phyloP scores from a whole-genome alignment of 305 asterid genomes.

The Fraxinus albicans region DNA sequence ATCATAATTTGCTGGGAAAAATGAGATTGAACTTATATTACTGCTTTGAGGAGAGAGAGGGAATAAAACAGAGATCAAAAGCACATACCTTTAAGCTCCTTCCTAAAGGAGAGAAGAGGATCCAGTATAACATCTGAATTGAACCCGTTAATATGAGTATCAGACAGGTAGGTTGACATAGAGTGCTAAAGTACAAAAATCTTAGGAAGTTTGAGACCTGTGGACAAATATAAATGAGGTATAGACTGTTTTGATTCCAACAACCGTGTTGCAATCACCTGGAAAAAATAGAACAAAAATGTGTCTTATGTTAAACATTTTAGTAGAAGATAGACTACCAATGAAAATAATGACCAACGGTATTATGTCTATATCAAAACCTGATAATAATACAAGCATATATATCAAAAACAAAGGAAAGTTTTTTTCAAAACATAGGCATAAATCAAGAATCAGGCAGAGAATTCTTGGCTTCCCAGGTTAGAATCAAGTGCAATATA shows the following conservation, averaged over 20 bases:
- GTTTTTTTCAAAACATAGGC: background rate
- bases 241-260: constrained; percentile 88
- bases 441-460: background rate
- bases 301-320: background rate
- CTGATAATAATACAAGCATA: background rate
- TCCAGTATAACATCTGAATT: constrained; percentile 81
- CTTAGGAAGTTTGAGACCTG: constrained; percentile 53
- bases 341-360: constrained; percentile 6
- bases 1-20: constrained; percentile 68
- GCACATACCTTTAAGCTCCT: constrained; percentile 81
- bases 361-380: background rate
- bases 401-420: background rate
- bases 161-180: constrained; percentile 15
- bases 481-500: too few species aligned
- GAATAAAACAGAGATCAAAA: constrained; percentile 16
- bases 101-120: constrained; percentile 87
- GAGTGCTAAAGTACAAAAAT: constrained; percentile 20
- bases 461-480: too few species aligned
- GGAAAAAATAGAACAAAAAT: constrained; percentile 20
- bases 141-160: constrained; percentile 30
- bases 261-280: constrained; percentile 90
- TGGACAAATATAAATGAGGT: constrained; percentile 89
- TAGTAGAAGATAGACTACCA: constrained; percentile 16
- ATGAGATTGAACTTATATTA: constrained; percentile 26
- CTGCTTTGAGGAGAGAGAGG: constrained; percentile 21